phyloP scores from a whole-genome alignment of 768 basidiomycete species.

The Russula foetens region DNA sequence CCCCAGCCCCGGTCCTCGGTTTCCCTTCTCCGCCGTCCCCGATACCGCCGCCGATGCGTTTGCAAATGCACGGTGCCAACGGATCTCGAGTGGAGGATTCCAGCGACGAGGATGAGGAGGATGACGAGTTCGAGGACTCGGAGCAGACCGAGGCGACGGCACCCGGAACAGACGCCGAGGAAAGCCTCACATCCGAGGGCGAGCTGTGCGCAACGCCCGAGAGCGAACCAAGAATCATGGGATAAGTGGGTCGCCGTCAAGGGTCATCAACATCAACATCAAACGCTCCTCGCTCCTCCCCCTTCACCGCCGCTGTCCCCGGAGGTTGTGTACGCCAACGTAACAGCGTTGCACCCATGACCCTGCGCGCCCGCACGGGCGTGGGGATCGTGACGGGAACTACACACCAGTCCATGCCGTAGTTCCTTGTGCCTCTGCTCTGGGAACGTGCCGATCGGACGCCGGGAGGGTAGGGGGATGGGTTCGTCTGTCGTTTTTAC shows the following conservation, averaged over 20 bases:
- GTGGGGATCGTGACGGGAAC: neutral
- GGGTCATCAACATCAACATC: too few relatives aligned
- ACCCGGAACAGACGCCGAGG: slow-evolving; percentile 64
- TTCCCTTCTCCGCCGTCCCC: slow-evolving; percentile 13
- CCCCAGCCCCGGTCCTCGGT: neutral
- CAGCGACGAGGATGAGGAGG: slow-evolving; percentile 33
- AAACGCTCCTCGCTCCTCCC: too few relatives aligned
- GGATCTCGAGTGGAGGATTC: slow-evolving; percentile 20
- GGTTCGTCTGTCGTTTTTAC: too few relatives aligned
- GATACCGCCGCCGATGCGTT: neutral
- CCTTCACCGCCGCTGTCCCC: too few relatives aligned
- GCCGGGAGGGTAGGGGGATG: too few relatives aligned
- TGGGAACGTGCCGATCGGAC: too few relatives aligned
- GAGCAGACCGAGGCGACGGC: slow-evolving; percentile 50
- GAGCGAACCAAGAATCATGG: slow-evolving; percentile 19
- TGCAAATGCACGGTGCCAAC: slow-evolving; percentile 2
- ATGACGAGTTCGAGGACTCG: slow-evolving; percentile 39
- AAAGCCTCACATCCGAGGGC: slow-evolving; percentile 67
- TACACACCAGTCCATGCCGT: too few relatives aligned
- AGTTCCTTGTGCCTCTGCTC: too few relatives aligned
- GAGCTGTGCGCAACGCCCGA: slow-evolving; percentile 32
- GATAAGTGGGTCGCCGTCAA: slow-evolving; percentile 72
- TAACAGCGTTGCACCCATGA: neutral
- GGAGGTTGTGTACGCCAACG: neutral
- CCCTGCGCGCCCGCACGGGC: neutral